Conservation (phyloP, 352 stramenopile species). For the Paralagenidium karlingii region DNA sequence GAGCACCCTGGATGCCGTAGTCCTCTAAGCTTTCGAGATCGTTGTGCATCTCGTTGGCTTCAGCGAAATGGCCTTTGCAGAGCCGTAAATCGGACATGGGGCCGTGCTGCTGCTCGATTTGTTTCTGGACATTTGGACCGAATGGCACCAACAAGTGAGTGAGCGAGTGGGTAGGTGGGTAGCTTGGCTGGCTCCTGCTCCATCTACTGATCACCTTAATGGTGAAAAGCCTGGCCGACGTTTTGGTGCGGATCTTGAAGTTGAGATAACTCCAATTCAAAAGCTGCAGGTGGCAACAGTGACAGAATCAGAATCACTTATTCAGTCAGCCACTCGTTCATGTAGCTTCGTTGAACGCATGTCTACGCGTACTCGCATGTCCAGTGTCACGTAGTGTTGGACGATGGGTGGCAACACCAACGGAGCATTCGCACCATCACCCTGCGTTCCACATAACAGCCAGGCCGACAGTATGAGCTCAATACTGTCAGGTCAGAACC, state of each 20-base stretch:
- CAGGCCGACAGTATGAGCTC: too few relatives aligned
- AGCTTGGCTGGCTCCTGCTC: background rate
- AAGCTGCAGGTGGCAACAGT: conserved; percentile 12
- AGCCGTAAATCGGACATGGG: conserved; percentile 38
- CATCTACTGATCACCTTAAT: conserved; percentile 23
- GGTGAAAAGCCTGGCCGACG: conserved; percentile 29
- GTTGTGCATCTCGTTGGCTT: conserved; percentile 31
- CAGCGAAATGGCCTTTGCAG: conserved; percentile 39
- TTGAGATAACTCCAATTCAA: conserved; percentile 58
- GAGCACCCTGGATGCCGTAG: conserved; percentile 32
- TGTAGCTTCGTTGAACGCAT: too few relatives aligned
- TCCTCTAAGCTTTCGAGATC: conserved; percentile 35
- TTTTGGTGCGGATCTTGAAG: conserved; percentile 36
- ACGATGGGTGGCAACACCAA: conserved; percentile 19
- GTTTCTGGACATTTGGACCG: too few relatives aligned
- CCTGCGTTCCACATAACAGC: too few relatives aligned
- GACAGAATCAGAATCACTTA: too few relatives aligned
- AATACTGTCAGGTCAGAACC: too few relatives aligned
- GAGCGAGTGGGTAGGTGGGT: background rate
- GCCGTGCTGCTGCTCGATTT: conserved; percentile 36
- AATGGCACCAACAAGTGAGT: background rate
- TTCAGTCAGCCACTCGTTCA: too few relatives aligned
- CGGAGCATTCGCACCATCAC: too few relatives aligned
- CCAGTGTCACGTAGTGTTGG: conserved; percentile 33
- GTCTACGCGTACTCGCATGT: conserved; percentile 33